Percentiles rank a stretch among this genome's conserved stretches.
Evolutionary conservation across 495 filamentous ascomycete genomes (phyloP).

Genomic region (Penicillium soppii): DNA sequence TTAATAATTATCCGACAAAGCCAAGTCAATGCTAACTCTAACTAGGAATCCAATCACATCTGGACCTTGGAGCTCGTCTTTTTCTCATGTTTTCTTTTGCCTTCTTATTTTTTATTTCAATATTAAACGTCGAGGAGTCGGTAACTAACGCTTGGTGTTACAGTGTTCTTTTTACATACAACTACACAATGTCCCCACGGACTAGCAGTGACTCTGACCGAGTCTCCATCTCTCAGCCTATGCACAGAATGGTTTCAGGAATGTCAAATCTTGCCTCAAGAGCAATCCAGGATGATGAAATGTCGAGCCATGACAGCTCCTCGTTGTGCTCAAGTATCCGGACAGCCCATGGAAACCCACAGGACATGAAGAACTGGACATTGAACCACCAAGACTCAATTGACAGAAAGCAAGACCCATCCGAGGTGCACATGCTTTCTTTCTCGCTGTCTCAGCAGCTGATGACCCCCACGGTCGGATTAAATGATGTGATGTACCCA

Average conservation of each 20-base stretch:
- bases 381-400: slow-evolving; percentile 41
- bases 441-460: slow-evolving; percentile 47
- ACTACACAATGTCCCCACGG: slow-evolving; percentile 37
- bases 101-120: slow-evolving; percentile 9
- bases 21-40: slow-evolving; percentile 11
- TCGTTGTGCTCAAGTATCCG: slow-evolving; percentile 43
- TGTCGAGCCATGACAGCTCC: slow-evolving; percentile 46
- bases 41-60: slow-evolving; percentile 11
- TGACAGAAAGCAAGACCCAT: slow-evolving; percentile 42
- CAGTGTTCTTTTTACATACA: slow-evolving; percentile 21
- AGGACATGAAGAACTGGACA: slow-evolving; percentile 43
- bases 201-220: slow-evolving; percentile 38
- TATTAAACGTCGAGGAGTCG: slow-evolving; percentile 15
- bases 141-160: slow-evolving; percentile 40
- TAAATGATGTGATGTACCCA: slow-evolving; percentile 47
- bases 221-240: slow-evolving; percentile 38
- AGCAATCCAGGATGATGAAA: slow-evolving; percentile 48
- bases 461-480: slow-evolving; percentile 42
- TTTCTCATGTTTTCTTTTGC: slow-evolving; percentile 14
- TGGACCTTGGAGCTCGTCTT: slow-evolving; percentile 27
- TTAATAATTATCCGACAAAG: background rate
- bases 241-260: slow-evolving; percentile 39
- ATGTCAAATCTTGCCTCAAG: slow-evolving; percentile 42
- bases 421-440: slow-evolving; percentile 49
- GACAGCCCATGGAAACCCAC: slow-evolving; percentile 35